Percentiles rank a stretch among this genome's conserved stretches.
Conservation (phyloP, 139 green algal genomes). For the Coelastrella sp. region DNA sequence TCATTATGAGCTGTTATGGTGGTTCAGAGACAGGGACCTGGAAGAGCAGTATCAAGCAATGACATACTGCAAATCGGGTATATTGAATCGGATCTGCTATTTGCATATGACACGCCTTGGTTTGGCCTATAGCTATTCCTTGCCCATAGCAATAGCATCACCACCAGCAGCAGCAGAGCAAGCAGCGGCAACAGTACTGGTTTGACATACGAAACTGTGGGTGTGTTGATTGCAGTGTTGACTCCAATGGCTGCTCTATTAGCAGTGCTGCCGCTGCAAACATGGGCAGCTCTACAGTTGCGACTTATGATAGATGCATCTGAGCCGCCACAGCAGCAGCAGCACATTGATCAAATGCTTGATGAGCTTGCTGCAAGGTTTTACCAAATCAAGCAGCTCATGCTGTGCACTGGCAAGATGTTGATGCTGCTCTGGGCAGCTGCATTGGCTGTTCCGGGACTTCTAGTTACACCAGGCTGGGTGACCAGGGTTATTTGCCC, state of each 20-base stretch:
- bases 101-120: neutral
- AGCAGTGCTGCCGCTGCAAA: too few species aligned
- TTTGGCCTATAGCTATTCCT: neutral
- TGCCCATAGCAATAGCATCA: neutral
- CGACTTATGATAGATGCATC: neutral
- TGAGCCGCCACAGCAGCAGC: neutral
- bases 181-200: too few species aligned
- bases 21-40: neutral
- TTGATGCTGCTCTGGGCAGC: neutral
- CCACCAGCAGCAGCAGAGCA: too few species aligned
- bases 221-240: neutral
- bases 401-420: neutral
- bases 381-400: neutral
- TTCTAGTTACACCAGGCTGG: neutral
- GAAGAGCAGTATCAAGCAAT: neutral
- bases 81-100: neutral
- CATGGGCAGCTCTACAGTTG: too few species aligned
- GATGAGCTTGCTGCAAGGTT: neutral
- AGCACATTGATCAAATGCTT: neutral
- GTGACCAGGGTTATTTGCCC: neutral
- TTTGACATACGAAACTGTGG: too few species aligned
- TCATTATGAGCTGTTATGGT: too few species aligned
- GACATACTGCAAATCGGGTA: neutral
- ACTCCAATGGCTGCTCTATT: neutral
- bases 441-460: neutral